Conservation (phyloP, 768 basidiomycete species). For the Tricholoma sp. region DNA sequence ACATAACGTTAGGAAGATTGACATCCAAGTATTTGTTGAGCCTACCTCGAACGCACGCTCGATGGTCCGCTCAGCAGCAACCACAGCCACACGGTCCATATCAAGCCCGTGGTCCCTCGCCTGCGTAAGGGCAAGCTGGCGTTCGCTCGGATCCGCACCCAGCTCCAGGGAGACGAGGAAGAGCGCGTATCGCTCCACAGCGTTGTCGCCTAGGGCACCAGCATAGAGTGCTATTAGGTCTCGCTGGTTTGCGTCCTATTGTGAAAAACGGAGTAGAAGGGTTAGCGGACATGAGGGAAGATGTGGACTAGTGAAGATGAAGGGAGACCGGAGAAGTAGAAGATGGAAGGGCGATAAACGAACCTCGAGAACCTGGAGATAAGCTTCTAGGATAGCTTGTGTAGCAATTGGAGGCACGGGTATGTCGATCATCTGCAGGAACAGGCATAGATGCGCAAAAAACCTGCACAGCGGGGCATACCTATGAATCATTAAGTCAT, state of each 20-base stretch:
- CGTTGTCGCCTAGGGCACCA: slow-evolving; percentile 83
- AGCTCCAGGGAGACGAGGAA: slow-evolving; percentile 84
- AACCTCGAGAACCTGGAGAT: slow-evolving; percentile 84
- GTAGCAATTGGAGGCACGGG: slow-evolving; percentile 68
- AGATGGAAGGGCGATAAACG: slow-evolving; percentile 8
- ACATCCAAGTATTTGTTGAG: neutral
- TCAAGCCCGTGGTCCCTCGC: slow-evolving; percentile 86
- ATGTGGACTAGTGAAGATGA: neutral
- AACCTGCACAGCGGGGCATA: slow-evolving; percentile 78
- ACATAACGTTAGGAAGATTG: neutral
- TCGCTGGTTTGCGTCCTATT: slow-evolving; percentile 72
- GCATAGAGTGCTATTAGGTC: slow-evolving; percentile 93
- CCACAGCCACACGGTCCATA: slow-evolving; percentile 73
- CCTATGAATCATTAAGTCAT: slow-evolving; percentile 36
- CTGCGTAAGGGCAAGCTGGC: slow-evolving; percentile 65
- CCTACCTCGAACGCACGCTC: slow-evolving; percentile 63
- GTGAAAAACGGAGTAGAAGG: neutral
- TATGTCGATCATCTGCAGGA: slow-evolving; percentile 76
- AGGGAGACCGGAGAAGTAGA: neutral
- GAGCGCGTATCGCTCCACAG: slow-evolving; percentile 86
- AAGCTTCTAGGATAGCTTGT: slow-evolving; percentile 83
- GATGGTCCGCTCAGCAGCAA: slow-evolving; percentile 74
- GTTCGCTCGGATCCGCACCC: slow-evolving; percentile 55
- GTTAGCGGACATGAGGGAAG: neutral
- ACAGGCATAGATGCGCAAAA: slow-evolving; percentile 90